Conservation (phyloP, 2,329 filamentous ascomycete genomes). For the Pseudofabraea citricarpa region DNA sequence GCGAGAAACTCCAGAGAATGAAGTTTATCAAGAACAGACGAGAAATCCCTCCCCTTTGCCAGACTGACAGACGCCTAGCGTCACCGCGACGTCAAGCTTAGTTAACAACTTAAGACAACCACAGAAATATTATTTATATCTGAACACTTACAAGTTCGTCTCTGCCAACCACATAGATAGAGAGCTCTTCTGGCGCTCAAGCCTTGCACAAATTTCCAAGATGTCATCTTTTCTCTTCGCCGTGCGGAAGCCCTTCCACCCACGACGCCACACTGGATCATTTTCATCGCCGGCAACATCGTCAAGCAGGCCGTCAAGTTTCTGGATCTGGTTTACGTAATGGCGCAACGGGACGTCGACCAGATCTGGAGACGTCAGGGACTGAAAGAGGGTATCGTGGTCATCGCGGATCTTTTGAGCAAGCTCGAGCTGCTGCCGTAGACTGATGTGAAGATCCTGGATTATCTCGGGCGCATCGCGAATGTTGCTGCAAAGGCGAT, state of each 20-base stretch:
- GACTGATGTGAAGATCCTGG: not conserved
- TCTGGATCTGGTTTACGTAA: not conserved
- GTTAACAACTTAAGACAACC: not conserved
- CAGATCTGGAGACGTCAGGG: not conserved
- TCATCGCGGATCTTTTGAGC: not conserved
- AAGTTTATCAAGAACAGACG: too few species aligned
- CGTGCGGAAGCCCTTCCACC: not conserved
- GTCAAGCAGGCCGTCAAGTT: not conserved
- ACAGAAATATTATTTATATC: not conserved
- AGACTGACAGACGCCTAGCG: too few species aligned
- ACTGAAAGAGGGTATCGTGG: not conserved
- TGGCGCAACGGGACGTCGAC: not conserved
- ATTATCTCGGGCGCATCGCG: not conserved
- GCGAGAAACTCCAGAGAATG: not conserved
- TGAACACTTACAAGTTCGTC: not conserved
- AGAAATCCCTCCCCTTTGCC: too few species aligned
- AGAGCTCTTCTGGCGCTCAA: not conserved
- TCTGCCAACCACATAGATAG: not conserved
- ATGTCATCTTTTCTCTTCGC: not conserved
- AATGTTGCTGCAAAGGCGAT: not conserved
- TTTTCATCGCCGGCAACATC: not conserved
- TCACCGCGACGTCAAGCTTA: not conserved
- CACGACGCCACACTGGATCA: not conserved
- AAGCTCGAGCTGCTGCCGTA: not conserved
- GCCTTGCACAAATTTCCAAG: not conserved